Evolutionary conservation across 2,329 filamentous ascomycete species (phyloP).

Genomic region (Pleochaeta shiraiana): DNA sequence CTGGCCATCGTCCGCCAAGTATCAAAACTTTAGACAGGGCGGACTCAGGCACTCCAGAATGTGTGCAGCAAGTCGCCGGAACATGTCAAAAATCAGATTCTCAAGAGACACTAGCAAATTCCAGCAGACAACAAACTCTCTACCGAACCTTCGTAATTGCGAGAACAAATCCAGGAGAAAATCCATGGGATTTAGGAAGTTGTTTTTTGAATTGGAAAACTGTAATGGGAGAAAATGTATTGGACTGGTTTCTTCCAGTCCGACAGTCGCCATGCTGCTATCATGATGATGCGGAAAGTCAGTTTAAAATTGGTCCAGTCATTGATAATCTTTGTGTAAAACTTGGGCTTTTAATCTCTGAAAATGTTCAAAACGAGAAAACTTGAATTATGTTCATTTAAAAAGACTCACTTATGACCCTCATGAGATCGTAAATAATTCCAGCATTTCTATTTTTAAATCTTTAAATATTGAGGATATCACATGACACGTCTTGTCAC

Average conservation of each 20-base stretch:
- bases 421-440: too few species aligned
- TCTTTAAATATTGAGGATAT: too few species aligned
- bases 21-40: too few species aligned
- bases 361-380: background rate
- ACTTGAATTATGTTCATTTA: too few species aligned
- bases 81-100: too few species aligned
- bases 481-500: too few species aligned
- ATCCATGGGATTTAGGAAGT: conserved; percentile 62
- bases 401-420: too few species aligned
- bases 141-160: conserved; percentile 60
- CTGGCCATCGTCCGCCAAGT: too few species aligned
- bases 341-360: conserved; percentile 8
- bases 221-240: conserved; percentile 49
- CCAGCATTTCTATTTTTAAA: too few species aligned
- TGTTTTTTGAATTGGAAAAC: conserved; percentile 47
- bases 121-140: conserved; percentile 19
- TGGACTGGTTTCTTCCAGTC: conserved; percentile 69
- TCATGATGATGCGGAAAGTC: conserved; percentile 41
- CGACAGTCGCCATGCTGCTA: conserved; percentile 50
- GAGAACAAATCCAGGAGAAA: conserved; percentile 45
- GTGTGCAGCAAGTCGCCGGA: too few species aligned
- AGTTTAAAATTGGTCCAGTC: conserved; percentile 43
- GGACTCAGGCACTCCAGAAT: too few species aligned
- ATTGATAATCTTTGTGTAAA: conserved; percentile 29
- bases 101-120: conserved; percentile 5